Evolutionary conservation across 2,329 filamentous ascomycete species (phyloP).

Genomic region (Penicillium sp.): DNA sequence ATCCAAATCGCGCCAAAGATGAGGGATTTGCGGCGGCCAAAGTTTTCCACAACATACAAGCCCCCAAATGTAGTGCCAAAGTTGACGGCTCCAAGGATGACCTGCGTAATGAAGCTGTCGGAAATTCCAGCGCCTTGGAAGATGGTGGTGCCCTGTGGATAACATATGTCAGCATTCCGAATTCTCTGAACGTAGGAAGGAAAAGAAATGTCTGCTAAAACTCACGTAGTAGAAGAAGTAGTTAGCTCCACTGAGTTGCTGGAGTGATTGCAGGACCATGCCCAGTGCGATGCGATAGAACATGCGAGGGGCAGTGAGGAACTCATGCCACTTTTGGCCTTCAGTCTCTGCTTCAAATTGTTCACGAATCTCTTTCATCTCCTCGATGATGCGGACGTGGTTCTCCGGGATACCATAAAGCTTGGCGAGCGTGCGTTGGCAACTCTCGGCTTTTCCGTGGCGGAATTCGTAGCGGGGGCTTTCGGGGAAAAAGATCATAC

Average conservation of each 20-base stretch:
- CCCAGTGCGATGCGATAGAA: constrained; percentile 44
- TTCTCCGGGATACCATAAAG: constrained; percentile 55
- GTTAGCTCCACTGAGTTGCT: constrained; percentile 47
- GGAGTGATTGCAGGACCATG: constrained; percentile 42
- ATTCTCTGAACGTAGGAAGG: neutral
- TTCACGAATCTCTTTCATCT: constrained; percentile 54
- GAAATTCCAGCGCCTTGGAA: constrained; percentile 63
- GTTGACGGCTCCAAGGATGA: constrained; percentile 65
- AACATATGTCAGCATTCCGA: constrained; percentile 32
- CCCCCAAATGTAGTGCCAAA: constrained; percentile 63
- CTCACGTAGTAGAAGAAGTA: constrained; percentile 55
- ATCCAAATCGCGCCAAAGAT: constrained; percentile 65
- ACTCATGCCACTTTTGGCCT: constrained; percentile 41
- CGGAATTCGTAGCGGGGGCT: constrained; percentile 58
- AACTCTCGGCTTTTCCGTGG: constrained; percentile 50
- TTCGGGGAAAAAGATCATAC: constrained; percentile 57
- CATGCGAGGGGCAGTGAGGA: constrained; percentile 47
- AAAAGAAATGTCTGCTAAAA: neutral
- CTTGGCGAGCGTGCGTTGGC: constrained; percentile 51
- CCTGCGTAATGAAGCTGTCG: constrained; percentile 61
- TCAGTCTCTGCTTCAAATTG: constrained; percentile 54
- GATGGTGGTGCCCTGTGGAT: constrained; percentile 48
- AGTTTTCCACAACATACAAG: constrained; percentile 65
- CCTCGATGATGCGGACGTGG: constrained; percentile 51
- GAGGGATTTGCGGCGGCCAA: constrained; percentile 64